Conservation (phyloP, 768 basidiomycete species). For the Rubroboletus satanas region DNA sequence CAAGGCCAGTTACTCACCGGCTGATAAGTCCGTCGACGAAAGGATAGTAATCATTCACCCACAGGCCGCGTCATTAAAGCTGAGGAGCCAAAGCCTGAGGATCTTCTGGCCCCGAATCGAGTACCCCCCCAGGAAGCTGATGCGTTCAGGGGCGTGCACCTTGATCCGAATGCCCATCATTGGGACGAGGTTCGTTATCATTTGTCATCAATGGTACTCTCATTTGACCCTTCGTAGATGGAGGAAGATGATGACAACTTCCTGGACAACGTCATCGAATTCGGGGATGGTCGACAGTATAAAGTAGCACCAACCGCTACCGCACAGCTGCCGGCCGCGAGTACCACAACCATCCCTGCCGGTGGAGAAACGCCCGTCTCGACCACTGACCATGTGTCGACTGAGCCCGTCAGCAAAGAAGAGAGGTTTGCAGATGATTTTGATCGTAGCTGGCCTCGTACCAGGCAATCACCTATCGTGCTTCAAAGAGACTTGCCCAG, state of each 20-base stretch:
- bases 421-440: slow-evolving; percentile 93
- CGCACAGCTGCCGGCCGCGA: slow-evolving; percentile 24
- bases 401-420: slow-evolving; percentile 66
- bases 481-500: slow-evolving; percentile 40
- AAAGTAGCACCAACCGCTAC: slow-evolving; percentile 58
- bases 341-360: slow-evolving; percentile 7
- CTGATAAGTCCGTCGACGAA: neutral
- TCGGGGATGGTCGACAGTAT: slow-evolving; percentile 92
- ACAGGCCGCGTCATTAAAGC: slow-evolving; percentile 19
- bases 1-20: slow-evolving; percentile 51
- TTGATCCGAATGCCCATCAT: slow-evolving; percentile 91
- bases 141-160: slow-evolving; percentile 89
- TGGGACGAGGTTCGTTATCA: slow-evolving; percentile 87
- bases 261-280: slow-evolving; percentile 86
- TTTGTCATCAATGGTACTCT: slow-evolving; percentile 1
- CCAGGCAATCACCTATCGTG: slow-evolving; percentile 45
- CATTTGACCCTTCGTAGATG: slow-evolving; percentile 47
- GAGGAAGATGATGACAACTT: slow-evolving; percentile 93
- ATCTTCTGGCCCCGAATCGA: slow-evolving; percentile 50
- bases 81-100: slow-evolving; percentile 47
- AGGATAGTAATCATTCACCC: slow-evolving; percentile 13
- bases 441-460: slow-evolving; percentile 94
- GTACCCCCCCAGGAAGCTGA: slow-evolving; percentile 79
- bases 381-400: slow-evolving; percentile 19
- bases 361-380: slow-evolving; percentile 15